Base-by-base conservation (phyloP, 2,329 filamentous ascomycete species). In the Fusarium anthophilum region DNA sequence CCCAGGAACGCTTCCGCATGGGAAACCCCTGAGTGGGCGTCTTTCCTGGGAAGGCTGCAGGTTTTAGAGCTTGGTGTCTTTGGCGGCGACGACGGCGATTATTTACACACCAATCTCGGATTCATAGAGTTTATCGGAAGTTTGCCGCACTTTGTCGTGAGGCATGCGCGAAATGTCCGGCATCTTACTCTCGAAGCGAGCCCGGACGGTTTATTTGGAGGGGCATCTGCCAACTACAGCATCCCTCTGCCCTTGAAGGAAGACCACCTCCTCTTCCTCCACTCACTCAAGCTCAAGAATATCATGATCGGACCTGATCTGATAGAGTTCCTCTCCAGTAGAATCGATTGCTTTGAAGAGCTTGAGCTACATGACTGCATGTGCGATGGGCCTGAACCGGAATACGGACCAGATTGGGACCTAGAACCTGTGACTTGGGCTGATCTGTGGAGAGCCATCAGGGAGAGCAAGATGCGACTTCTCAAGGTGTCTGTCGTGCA, bases 351-450 rank as follows among this genome's bases (percentile, higher is more conserved):
- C 8, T n/a, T 68, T 4, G n/a, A 41, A 3, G 35, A 68, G 20
- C 28, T 68, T n/a, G 35, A 54, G 13, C 6, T 68, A 8, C 35
- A 48, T 7, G 43, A 60, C 18, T 68, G 65, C 6, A 38, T 51
- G 13, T 60, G 60, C 28, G 20, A 38, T 12, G 26, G 18, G 5
- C 15, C 35, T 39, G 20, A 11, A 0, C 15, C 24, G 2, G 35
- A 28, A 13, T 38, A 38, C 17, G 26, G 30, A 8, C 17, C 51
- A 14, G 18, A 10, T 9, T 18, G 35, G 35, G 8, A 13, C 3
- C 10, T 38, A 5, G 35, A 26, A 3, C 2, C 35, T 3, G 7
- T 39, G 14, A 18, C 35, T 0, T 68, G 65, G 65, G 30, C 26
- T 12, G 17, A 24, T 10, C 5, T 68, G 1, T 68, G 65, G 65